Conservation (phyloP, 768 basidiomycete genomes). For the Fomitopsis pulvina region DNA sequence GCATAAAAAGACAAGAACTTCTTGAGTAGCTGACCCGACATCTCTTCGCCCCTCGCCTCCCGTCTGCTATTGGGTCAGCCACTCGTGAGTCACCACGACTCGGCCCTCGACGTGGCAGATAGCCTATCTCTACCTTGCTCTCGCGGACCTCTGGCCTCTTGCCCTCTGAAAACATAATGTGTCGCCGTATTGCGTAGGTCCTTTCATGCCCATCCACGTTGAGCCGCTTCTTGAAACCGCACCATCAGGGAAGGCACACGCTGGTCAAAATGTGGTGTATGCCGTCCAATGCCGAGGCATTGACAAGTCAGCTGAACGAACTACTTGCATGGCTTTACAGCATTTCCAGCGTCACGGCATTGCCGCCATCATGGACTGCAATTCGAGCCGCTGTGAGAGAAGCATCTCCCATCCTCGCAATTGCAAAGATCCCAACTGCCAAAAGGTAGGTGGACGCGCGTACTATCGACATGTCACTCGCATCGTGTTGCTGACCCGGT, state of each 20-base stretch:
- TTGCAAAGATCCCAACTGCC: conserved; percentile 49
- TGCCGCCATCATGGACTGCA: conserved; percentile 71
- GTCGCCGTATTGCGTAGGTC: conserved; percentile 70
- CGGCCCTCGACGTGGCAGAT: neutral
- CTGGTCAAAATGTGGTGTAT: conserved; percentile 66
- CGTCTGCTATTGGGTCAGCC: neutral
- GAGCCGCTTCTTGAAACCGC: neutral
- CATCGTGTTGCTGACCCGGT: neutral
- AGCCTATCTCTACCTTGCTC: neutral
- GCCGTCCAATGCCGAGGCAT: conserved; percentile 8
- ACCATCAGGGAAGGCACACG: conserved; percentile 63
- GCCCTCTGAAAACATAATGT: conserved; percentile 37
- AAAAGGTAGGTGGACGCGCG: conserved; percentile 38
- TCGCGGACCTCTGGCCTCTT: neutral
- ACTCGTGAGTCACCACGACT: neutral
- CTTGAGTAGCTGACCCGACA: conserved; percentile 5
- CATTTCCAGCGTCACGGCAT: conserved; percentile 77
- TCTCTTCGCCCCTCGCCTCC: conserved; percentile 5
- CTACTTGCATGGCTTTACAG: conserved; percentile 27
- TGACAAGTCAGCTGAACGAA: conserved; percentile 11
- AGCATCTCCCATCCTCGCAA: conserved; percentile 52
- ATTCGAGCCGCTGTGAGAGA: conserved; percentile 53
- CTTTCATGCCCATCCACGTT: conserved; percentile 6
- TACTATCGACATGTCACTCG: neutral
- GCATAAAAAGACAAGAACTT: conserved; percentile 15